Percentiles rank a stretch among this genome's conserved stretches.
phyloP scores from a whole-genome alignment of 208 protist species.

The Naegleria lovaniensis region DNA sequence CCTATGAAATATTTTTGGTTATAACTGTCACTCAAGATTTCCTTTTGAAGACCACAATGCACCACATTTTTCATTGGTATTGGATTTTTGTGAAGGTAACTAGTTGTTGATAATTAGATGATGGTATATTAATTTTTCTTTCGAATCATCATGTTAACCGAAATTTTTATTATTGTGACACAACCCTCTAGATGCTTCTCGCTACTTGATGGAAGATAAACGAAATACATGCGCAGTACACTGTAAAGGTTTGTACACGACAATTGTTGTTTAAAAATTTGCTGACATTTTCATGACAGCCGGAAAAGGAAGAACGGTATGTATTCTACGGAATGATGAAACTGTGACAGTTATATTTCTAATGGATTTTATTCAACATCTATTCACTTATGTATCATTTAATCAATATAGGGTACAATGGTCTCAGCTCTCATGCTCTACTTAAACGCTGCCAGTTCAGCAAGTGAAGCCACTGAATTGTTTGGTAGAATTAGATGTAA shows the following conservation, averaged over 20 bases:
- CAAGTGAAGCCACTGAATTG: conserved; percentile 53
- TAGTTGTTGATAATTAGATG: no score
- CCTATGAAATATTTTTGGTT: no score
- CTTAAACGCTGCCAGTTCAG: conserved; percentile 1
- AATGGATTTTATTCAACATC: no score
- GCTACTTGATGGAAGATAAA: conserved; percentile 34
- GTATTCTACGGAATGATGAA: not conserved
- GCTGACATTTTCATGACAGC: conserved; percentile 40
- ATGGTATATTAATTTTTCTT: no score
- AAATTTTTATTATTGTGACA: conserved; percentile 54
- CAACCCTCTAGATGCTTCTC: not conserved
- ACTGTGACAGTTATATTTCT: not conserved
- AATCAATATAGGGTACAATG: conserved; percentile 64
- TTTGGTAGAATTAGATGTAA: conserved; percentile 58
- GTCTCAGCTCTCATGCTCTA: conserved; percentile 64
- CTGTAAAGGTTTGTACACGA: conserved; percentile 62
- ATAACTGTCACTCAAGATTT: conserved; percentile 40
- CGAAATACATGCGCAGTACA: conserved; percentile 79
- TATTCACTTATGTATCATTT: no score
- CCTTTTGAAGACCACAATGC: conserved; percentile 88
- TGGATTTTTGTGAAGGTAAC: conserved; percentile 44
- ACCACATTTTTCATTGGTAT: conserved; percentile 69
- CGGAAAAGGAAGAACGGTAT: conserved; percentile 83
- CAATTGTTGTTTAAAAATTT: not conserved
- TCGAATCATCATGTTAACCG: no score